These are phyloP conservation scores for Tieghemiomyces parasiticus DNA, from an alignment of 192 early-diverging fungal species.

Conservation along the genomic window DNA sequence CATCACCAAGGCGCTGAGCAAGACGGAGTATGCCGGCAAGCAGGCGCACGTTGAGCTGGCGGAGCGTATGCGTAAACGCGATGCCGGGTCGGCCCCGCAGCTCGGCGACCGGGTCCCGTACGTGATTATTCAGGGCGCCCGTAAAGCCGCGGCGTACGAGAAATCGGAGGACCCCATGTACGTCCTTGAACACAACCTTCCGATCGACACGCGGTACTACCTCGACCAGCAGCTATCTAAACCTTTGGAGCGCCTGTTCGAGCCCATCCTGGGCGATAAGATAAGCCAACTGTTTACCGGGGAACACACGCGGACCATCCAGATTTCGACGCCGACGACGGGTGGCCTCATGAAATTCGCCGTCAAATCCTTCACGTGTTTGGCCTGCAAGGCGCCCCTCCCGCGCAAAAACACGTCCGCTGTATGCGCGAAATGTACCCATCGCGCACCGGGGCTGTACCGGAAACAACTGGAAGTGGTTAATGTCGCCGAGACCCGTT, in stretches of 20 bases:
- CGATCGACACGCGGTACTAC: constrained; percentile 94
- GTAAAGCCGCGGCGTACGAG: constrained; percentile 83
- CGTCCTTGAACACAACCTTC: constrained; percentile 96
- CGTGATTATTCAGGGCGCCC: constrained; percentile 81
- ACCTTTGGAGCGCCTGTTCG: constrained; percentile 86
- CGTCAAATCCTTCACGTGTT: constrained; percentile 76
- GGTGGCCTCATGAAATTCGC: constrained; percentile 93
- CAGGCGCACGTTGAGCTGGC: constrained; percentile 96
- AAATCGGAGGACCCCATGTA: constrained; percentile 97
- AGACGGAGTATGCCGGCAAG: constrained; percentile 87
- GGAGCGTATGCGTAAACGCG: constrained; percentile 87
- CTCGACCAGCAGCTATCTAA: constrained; percentile 93
- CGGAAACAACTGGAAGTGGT: constrained; percentile 49
- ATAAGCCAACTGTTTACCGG: constrained; percentile 63
- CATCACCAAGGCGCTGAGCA: constrained; percentile 89
- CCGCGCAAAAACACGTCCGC: constrained; percentile 30
- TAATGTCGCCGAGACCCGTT: constrained; percentile 58
- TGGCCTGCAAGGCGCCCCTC: constrained; percentile 83
- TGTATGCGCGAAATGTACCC: constrained; percentile 67
- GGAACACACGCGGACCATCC: constrained; percentile 63
- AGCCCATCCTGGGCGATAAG: constrained; percentile 88
- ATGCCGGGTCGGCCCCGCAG: constrained; percentile 89
- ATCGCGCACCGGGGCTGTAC: constrained; percentile 61
- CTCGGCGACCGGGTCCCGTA: constrained; percentile 95
- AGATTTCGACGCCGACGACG: constrained; percentile 75